Evolutionary conservation across 805 yeast species (phyloP).

Genomic region (Pichia heedii): DNA sequence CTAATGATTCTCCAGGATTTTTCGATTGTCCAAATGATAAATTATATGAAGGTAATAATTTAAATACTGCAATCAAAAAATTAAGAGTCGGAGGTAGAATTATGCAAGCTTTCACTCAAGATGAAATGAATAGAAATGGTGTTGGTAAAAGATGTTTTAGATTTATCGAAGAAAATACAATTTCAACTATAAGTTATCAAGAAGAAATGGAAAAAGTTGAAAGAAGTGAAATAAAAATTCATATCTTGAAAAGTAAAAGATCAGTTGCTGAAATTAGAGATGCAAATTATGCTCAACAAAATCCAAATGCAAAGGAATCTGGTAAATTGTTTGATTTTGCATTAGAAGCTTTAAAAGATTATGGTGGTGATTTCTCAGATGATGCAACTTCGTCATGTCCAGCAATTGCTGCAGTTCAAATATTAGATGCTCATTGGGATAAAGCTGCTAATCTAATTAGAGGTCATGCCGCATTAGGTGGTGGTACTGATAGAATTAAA

Average conservation of each 20-base stretch:
- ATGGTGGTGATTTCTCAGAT: constrained; percentile 45
- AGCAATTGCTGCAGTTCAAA: constrained; percentile 76
- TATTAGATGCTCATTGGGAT: constrained; percentile 83
- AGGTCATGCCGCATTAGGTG: constrained; percentile 94
- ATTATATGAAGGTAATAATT: constrained; percentile 48
- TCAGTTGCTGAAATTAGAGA: constrained; percentile 67
- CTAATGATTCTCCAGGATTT: constrained; percentile 58
- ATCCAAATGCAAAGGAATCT: constrained; percentile 54
- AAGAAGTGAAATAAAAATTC: constrained; percentile 67
- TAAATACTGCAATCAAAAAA: constrained; percentile 65
- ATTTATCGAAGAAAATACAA: constrained; percentile 56
- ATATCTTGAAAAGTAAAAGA: constrained; percentile 57
- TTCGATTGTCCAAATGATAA: constrained; percentile 63
- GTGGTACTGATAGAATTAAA: constrained; percentile 60
- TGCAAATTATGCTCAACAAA: constrained; percentile 82
- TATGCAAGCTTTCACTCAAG: constrained; percentile 88
- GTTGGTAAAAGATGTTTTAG: constrained; percentile 72
- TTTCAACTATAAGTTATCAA: constrained; percentile 42
- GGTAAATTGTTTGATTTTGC: constrained; percentile 80
- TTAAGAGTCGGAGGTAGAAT: constrained; percentile 75
- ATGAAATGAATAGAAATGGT: constrained; percentile 74
- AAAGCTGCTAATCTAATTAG: constrained; percentile 43
- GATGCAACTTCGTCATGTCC: constrained; percentile 31
- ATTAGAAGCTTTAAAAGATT: constrained; percentile 51
- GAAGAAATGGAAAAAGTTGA: constrained; percentile 27